Evolutionary conservation across 805 yeast species (phyloP).

Genomic region (Suhomyces faveliae): DNA sequence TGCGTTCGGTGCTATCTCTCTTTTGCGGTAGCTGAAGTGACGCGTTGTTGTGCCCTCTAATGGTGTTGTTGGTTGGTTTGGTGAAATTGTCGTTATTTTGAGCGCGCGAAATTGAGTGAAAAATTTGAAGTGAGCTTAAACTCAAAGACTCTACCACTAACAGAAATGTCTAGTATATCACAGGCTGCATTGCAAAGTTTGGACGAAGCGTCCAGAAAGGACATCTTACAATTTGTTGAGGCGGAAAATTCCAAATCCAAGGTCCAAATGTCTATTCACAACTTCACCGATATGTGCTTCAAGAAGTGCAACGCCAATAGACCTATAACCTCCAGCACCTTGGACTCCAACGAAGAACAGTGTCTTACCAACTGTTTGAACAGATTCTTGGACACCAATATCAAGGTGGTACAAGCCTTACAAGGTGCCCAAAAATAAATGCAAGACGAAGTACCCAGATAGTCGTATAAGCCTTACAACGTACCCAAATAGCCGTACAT

Average conservation of each 20-base stretch:
- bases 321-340: conserved; percentile 45
- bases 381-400: conserved; percentile 83
- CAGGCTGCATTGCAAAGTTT: conserved; percentile 37
- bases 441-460: not conserved
- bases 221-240: conserved; percentile 72
- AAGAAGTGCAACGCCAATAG: conserved; percentile 67
- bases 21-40: too few species aligned
- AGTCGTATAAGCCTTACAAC: too few species aligned
- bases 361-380: conserved; percentile 82
- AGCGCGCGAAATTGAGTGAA: not conserved
- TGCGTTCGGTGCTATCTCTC: not conserved
- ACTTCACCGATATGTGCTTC: conserved; percentile 87
- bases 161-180: conserved; percentile 34
- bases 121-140: not conserved
- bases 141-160: not conserved
- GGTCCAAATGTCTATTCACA: conserved; percentile 82
- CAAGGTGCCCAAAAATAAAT: conserved; percentile 22
- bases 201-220: conserved; percentile 71
- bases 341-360: conserved; percentile 59
- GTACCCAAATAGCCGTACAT: too few species aligned
- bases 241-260: conserved; percentile 83
- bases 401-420: conserved; percentile 67
- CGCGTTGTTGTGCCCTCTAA: not conserved
- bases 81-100: not conserved
- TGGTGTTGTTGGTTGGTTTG: not conserved